Evolutionary conservation across 371 early-diverging fungal genomes (phyloP), one percentile per base, ranked within the genome.

Genomic region (Mucor mucedo): DNA sequence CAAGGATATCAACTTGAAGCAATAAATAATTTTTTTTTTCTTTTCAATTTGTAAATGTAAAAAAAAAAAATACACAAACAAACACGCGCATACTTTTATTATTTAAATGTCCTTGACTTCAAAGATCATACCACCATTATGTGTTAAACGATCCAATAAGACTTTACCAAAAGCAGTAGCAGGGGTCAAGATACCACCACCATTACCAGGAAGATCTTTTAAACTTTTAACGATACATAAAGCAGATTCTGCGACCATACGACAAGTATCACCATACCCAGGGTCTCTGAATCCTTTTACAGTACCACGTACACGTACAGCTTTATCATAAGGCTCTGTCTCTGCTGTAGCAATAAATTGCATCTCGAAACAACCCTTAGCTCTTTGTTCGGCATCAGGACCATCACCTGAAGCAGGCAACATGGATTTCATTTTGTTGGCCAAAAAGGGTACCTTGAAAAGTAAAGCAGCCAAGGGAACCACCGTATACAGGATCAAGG

Each of bases 211-310:
- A 8, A 84, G 54, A 0, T 77, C 68, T 5, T 82, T 75, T 14
- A 73, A 71, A 35, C 73, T 74, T 54, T 83, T 67, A 50, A 83
- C 62, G 60, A 89, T 66, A 47, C 86, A 84, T 42, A 89, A 60
- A 0, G 89, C 89, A 27, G 86, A 75, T 65, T 90, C 89, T 16
- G 75, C 79, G 39, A 89, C 60, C 72, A 88, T 88, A 32, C 80
- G 76, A 58, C 84, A 84, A 0, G 89, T 89, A 70, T 90, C 92
- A 44, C 83, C 78, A 68, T 94, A 93, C 4, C 93, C 93, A 5
- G 93, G 91, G 57, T 94, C 93, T 30, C 80, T 79, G 42, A 71
- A 75, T 0, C 78, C 73, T 52, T 84, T 84, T 28, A 92, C 81
- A 10, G 68, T 75, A 13, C 79, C 88, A 13, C 76, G 62, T 5